Evolutionary conservation across 306 rosid genomes (phyloP).

Genomic region (Cicer chorassanicum): DNA sequence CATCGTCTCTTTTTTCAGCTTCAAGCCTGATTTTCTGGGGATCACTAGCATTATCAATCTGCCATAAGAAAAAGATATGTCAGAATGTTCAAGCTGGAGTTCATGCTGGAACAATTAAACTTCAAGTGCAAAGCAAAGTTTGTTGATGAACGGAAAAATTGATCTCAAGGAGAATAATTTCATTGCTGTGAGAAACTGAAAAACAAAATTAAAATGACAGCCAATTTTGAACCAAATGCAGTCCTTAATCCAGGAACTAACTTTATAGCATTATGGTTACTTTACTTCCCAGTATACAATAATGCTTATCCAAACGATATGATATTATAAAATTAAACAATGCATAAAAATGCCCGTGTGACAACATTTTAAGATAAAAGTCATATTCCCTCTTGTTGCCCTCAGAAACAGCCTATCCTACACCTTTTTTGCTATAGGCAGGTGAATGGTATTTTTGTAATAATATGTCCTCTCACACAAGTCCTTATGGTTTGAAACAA

Average conservation of each 20-base stretch:
- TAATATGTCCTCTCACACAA: background rate
- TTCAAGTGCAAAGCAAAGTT: conserved; percentile 19
- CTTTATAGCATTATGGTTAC: background rate
- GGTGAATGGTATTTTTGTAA: background rate
- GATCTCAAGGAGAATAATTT: conserved; percentile 15
- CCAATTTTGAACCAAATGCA: conserved; percentile 15
- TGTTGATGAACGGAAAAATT: conserved; percentile 18
- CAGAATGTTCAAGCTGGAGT: conserved; percentile 22
- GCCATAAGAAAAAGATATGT: conserved; percentile 43
- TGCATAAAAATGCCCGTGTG: background rate
- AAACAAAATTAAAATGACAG: background rate
- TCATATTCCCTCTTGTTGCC: background rate
- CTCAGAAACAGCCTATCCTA: background rate
- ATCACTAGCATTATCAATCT: conserved; percentile 81
- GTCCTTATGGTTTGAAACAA: background rate
- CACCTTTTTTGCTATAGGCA: background rate
- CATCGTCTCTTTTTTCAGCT: conserved; percentile 77
- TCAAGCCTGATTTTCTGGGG: conserved; percentile 68
- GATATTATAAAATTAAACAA: background rate
- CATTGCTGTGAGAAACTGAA: background rate
- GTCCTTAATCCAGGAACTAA: background rate
- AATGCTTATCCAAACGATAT: background rate
- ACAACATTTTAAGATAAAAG: background rate
- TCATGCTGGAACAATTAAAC: conserved; percentile 22
- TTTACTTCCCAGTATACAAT: background rate